Percentiles rank a stretch among this genome's conserved stretches.
Conservation (phyloP, 345 rosid species). For the Dimocarpus longan region DNA sequence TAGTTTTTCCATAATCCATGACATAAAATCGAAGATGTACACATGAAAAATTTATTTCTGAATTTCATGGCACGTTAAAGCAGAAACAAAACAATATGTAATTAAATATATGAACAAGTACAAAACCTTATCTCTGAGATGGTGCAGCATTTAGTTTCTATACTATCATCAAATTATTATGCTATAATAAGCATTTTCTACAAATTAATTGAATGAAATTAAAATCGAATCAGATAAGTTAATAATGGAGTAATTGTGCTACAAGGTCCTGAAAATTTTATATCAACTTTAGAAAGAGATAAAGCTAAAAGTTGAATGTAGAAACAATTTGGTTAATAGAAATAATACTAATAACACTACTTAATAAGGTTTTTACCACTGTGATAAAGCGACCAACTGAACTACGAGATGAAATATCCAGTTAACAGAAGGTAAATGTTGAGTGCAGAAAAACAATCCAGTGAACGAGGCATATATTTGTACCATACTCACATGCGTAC, state of each 20-base stretch:
- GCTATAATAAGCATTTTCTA: background rate
- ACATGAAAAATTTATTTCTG: background rate
- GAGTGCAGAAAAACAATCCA: background rate
- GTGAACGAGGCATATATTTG: background rate
- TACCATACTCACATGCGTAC: background rate
- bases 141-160: background rate
- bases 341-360: background rate
- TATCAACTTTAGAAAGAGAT: background rate
- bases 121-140: background rate
- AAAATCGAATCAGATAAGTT: too few relatives aligned
- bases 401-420: background rate
- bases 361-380: background rate
- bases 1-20: background rate
- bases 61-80: background rate
- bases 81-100: background rate
- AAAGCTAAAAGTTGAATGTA: background rate
- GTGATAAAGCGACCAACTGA: background rate
- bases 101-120: too few relatives aligned
- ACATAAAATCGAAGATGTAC: background rate
- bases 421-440: background rate
- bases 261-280: background rate
- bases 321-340: background rate
- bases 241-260: too few relatives aligned
- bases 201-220: background rate
- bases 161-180: background rate